These are phyloP conservation scores for Helotiales sp. DNA, from an alignment of 2,329 filamentous ascomycete genomes.

Conservation along the genomic window DNA sequence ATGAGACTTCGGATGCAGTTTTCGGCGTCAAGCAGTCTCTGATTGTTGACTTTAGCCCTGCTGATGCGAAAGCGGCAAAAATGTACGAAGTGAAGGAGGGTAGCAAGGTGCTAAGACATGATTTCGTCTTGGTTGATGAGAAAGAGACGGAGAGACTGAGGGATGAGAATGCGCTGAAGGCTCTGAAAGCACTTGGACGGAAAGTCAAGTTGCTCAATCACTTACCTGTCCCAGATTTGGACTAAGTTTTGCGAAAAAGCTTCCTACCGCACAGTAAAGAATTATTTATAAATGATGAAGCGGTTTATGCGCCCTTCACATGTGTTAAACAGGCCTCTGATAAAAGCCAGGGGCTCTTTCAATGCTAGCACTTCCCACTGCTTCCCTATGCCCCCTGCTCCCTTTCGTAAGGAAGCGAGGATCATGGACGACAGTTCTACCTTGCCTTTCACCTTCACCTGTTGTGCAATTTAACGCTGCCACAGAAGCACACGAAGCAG, in stretches of 20 bases:
- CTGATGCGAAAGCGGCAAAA: constrained; percentile 57
- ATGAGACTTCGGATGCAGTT: constrained; percentile 82
- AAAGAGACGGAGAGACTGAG: constrained; percentile 70
- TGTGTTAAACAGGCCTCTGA: too few relatives aligned
- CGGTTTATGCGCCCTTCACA: too few relatives aligned
- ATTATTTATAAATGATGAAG: too few relatives aligned
- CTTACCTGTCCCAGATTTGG: constrained; percentile 73
- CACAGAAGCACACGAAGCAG: too few relatives aligned
- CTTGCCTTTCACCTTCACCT: too few relatives aligned
- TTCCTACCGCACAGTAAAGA: too few relatives aligned
- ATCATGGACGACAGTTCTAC: too few relatives aligned
- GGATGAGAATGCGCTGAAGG: constrained; percentile 68
- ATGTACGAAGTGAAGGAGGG: constrained; percentile 69
- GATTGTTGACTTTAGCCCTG: constrained; percentile 65
- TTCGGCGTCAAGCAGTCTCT: constrained; percentile 86
- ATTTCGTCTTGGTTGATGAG: constrained; percentile 78
- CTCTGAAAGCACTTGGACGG: constrained; percentile 54
- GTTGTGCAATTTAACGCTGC: too few relatives aligned
- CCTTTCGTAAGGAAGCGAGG: too few relatives aligned
- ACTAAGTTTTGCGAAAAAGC: constrained; percentile 46
- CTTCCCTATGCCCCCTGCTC: too few relatives aligned
- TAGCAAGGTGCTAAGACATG: constrained; percentile 67
- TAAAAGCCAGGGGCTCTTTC: too few relatives aligned
- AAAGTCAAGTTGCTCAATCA: constrained; percentile 77
- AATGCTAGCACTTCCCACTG: too few relatives aligned